A percentile compares a stretch with the other conserved stretches of the same genome.
phyloP scores from a whole-genome alignment of 1,284 basidiomycete species.

The Wolfiporia cocos region DNA sequence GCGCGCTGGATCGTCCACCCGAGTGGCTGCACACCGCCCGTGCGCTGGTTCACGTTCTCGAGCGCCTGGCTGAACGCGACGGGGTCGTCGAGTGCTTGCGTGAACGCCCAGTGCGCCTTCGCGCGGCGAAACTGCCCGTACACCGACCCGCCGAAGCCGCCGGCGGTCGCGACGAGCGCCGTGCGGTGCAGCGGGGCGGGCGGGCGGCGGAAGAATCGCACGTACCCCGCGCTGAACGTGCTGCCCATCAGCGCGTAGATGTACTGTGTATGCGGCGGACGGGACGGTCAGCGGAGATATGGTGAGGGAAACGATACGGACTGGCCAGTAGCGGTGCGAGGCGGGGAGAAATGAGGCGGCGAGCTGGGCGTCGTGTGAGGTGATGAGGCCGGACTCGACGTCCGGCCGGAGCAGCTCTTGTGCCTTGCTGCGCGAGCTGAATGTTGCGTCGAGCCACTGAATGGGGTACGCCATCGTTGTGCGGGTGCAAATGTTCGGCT shows the following conservation, averaged over 20 bases:
- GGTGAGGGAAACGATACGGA: too few relatives aligned
- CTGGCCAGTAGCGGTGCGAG: constrained; percentile 34
- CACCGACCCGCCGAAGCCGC: constrained; percentile 13
- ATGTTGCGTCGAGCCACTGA: constrained; percentile 35
- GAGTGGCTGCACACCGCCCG: constrained; percentile 13
- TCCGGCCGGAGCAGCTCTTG: constrained; percentile 50
- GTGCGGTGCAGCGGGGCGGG: constrained; percentile 13
- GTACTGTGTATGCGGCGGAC: constrained; percentile 19
- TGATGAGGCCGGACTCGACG: constrained; percentile 47
- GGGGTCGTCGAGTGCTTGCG: constrained; percentile 24
- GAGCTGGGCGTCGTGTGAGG: constrained; percentile 47
- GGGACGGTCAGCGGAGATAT: too few relatives aligned
- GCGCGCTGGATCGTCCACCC: constrained; percentile 9
- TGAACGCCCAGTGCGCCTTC: constrained; percentile 15
- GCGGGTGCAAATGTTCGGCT: neutral
- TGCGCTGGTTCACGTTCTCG: constrained; percentile 29
- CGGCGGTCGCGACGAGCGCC: constrained; percentile 8
- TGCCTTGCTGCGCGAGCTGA: constrained; percentile 28
- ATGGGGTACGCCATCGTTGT: constrained; percentile 15
- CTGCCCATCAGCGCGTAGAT: constrained; percentile 16
- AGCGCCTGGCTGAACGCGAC: constrained; percentile 34
- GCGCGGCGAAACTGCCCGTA: constrained; percentile 17
- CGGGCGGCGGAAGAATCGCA: constrained; percentile 8
- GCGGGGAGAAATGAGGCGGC: constrained; percentile 46
- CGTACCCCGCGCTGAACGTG: constrained; percentile 11